Evolutionary conservation across 495 filamentous ascomycete genomes (phyloP).

Genomic region (Daldinia loculata): DNA sequence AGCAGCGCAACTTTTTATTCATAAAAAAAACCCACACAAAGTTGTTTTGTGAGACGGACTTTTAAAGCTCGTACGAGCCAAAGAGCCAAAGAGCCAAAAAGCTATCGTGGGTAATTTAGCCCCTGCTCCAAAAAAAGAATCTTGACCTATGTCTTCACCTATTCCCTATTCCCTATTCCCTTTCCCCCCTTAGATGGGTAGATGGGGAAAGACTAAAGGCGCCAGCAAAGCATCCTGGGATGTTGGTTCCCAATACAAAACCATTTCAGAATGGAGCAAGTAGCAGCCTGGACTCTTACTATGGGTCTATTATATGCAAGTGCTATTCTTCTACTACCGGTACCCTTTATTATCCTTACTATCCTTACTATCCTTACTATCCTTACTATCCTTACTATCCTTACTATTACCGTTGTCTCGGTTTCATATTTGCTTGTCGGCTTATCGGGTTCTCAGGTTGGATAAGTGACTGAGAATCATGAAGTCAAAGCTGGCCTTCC

Average conservation of each 20-base stretch:
- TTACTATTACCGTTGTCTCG: not conserved
- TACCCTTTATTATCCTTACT: not conserved
- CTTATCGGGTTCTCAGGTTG: not conserved
- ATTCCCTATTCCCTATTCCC: too few species aligned
- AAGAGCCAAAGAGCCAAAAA: too few species aligned
- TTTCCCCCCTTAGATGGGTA: constrained; percentile 1
- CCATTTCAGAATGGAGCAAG: constrained; percentile 5
- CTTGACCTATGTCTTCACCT: constrained; percentile 3
- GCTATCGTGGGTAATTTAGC: constrained; percentile 2
- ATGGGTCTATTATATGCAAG: constrained; percentile 10
- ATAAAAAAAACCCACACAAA: constrained; percentile 4
- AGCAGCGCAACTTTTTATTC: not conserved
- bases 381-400: not conserved
- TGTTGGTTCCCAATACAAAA: constrained; percentile 1
- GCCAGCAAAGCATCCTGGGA: constrained; percentile 8
- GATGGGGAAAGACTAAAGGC: constrained; percentile 7
- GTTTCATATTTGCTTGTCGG: constrained; percentile 5
- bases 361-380: not conserved
- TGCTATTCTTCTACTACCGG: not conserved
- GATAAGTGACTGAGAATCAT: constrained; percentile 21
- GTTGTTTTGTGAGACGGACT: constrained; percentile 1
- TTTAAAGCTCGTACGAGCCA: constrained; percentile 6
- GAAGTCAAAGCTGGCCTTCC: constrained; percentile 5
- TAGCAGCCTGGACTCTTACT: not conserved
- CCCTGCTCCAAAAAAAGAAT: constrained; percentile 1